These are phyloP conservation scores for Phoma sp. DNA, from an alignment of 2,329 filamentous ascomycete species.

Conservation along the genomic window DNA sequence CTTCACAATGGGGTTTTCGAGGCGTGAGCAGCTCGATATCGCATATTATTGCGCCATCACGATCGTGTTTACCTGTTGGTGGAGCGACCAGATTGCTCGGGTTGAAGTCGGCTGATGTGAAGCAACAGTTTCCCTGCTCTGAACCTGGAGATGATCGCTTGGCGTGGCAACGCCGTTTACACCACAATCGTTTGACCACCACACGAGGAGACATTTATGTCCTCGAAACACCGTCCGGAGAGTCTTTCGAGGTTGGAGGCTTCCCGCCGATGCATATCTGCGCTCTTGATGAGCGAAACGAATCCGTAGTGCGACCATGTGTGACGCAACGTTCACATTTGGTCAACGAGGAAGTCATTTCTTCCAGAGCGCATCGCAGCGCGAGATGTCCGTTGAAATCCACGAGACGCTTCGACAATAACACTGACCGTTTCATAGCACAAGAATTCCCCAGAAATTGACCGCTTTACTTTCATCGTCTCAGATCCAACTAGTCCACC, in stretches of 20 bases:
- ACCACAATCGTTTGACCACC: constrained; percentile 12
- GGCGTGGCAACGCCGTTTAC: constrained; percentile 25
- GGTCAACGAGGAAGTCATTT: constrained; percentile 46
- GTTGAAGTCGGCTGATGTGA: constrained; percentile 5
- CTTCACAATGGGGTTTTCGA: background rate
- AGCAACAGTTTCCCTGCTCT: constrained; percentile 37
- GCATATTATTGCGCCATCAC: background rate
- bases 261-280: background rate
- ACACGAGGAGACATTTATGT: background rate
- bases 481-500: constrained; percentile 35
- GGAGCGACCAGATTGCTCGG: constrained; percentile 15
- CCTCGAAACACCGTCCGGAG: background rate
- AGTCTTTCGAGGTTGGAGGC: background rate
- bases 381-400: constrained; percentile 33
- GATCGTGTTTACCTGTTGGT: constrained; percentile 5
- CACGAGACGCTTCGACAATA: background rate
- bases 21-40: background rate
- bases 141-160: constrained; percentile 42
- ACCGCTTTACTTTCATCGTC: constrained; percentile 30
- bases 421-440: constrained; percentile 20
- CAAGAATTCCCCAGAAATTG: constrained; percentile 40
- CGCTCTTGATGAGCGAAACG: background rate
- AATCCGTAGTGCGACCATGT: constrained; percentile 27
- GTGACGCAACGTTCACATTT: constrained; percentile 44
- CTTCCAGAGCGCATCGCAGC: constrained; percentile 40